Evolutionary conservation across 1,284 basidiomycete species (phyloP).

Genomic region (Ustilago esculenta): DNA sequence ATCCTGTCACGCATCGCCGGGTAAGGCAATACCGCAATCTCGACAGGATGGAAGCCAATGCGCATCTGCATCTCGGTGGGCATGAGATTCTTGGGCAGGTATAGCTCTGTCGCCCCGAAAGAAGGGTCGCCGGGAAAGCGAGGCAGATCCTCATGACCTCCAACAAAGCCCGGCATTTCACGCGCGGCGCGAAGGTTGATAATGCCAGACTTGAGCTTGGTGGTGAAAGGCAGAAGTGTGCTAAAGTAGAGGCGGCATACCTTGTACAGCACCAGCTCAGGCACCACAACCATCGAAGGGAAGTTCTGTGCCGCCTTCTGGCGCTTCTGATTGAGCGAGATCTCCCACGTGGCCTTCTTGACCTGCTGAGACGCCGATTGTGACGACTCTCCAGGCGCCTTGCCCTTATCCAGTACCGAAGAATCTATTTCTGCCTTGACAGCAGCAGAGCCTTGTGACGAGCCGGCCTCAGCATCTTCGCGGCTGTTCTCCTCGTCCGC

Average conservation of each 20-base stretch:
- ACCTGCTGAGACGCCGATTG: slow-evolving; percentile 11
- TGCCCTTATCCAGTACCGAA: background rate
- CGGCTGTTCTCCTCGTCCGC: slow-evolving; percentile 20
- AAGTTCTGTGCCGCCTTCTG: slow-evolving; percentile 39
- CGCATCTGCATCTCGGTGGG: slow-evolving; percentile 49
- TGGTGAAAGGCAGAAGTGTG: slow-evolving; percentile 45
- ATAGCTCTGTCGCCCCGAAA: slow-evolving; percentile 17
- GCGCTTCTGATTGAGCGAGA: slow-evolving; percentile 43
- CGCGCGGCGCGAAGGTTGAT: slow-evolving; percentile 43
- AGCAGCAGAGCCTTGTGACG: background rate
- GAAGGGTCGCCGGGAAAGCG: slow-evolving; percentile 40
- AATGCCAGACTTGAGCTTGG: slow-evolving; percentile 46
- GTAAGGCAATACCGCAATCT: slow-evolving; percentile 46
- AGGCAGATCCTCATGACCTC: slow-evolving; percentile 38
- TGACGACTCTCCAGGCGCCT: slow-evolving; percentile 1
- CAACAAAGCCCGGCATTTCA: slow-evolving; percentile 23
- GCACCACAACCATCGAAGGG: slow-evolving; percentile 45
- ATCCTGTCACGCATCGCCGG: slow-evolving; percentile 44
- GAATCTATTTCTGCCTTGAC: slow-evolving; percentile 10
- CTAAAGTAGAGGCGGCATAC: slow-evolving; percentile 51
- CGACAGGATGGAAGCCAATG: slow-evolving; percentile 46
- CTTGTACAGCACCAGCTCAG: slow-evolving; percentile 48
- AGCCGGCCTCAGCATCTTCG: background rate
- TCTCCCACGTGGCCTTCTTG: slow-evolving; percentile 42
- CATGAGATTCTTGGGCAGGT: slow-evolving; percentile 47